Percentiles rank a stretch among this genome's conserved stretches.
These are phyloP conservation scores for Lactifluus echinatus DNA, from an alignment of 768 basidiomycete genomes.

Conservation along the genomic window DNA sequence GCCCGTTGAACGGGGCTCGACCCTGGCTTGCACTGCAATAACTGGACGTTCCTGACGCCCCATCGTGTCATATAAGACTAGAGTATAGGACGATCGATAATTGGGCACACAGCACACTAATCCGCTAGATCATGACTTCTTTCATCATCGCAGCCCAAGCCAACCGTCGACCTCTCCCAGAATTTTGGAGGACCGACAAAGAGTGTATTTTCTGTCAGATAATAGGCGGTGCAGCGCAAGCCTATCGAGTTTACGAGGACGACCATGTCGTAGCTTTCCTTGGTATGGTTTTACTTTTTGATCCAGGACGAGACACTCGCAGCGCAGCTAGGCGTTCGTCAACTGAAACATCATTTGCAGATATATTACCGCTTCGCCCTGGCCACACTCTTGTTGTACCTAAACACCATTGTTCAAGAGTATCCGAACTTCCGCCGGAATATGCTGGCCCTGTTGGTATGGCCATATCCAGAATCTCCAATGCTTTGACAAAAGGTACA, in stretches of 20 bases:
- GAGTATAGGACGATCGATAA: neutral
- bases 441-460: conserved; percentile 50
- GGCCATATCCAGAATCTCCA: conserved; percentile 52
- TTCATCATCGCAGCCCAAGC: conserved; percentile 62
- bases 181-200: conserved; percentile 42
- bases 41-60: no score
- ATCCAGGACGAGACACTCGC: neutral
- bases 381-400: conserved; percentile 69
- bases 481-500: conserved; percentile 54
- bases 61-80: neutral
- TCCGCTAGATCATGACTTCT: conserved; percentile 46
- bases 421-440: conserved; percentile 58
- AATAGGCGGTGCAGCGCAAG: conserved; percentile 39
- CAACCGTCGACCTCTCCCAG: conserved; percentile 37
- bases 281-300: conserved; percentile 31
- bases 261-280: conserved; percentile 58
- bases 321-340: no score
- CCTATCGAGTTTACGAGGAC: conserved; percentile 49
- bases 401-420: conserved; percentile 48
- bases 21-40: no score
- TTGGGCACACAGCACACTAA: neutral
- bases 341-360: conserved; percentile 27
- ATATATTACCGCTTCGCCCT: conserved; percentile 56
- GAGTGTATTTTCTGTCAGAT: conserved; percentile 62
- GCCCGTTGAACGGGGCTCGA: neutral